Conservation (phyloP, 1,139 yeast genomes). For the Hyphopichia pseudoburtonii region DNA sequence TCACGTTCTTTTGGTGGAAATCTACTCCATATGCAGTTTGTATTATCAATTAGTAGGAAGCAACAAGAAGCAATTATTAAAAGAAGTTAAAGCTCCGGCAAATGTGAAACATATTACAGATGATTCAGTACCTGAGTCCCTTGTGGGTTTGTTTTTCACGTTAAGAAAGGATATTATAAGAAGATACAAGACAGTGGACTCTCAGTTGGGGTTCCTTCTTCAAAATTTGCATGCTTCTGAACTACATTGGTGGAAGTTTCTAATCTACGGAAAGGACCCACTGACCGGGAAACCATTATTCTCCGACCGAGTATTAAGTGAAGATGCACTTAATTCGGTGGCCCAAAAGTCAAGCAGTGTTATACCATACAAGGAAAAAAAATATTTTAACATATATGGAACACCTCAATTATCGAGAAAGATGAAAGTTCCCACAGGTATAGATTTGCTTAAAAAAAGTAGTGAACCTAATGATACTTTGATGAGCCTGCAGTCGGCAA, state of each 20-base stretch:
- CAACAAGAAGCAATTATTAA: constrained; percentile 25
- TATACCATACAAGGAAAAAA: constrained; percentile 32
- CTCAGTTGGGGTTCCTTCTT: constrained; percentile 26
- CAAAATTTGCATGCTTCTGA: constrained; percentile 30
- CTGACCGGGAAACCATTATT: constrained; percentile 31
- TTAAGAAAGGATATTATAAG: constrained; percentile 28
- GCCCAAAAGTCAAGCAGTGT: constrained; percentile 17
- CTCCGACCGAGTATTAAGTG: constrained; percentile 19
- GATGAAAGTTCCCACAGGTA: constrained; percentile 38
- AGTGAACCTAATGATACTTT: constrained; percentile 1
- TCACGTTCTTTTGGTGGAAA: constrained; percentile 30
- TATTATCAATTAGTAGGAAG: constrained; percentile 27
- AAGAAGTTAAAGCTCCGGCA: constrained; percentile 24
- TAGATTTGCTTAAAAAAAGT: constrained; percentile 17
- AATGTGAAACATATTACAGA: constrained; percentile 39
- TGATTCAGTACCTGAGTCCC: constrained; percentile 27
- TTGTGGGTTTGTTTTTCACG: constrained; percentile 20
- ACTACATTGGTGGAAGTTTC: constrained; percentile 44
- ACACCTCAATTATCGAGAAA: constrained; percentile 46
- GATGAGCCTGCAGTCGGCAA: constrained; percentile 5
- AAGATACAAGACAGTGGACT: constrained; percentile 22
- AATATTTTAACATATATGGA: constrained; percentile 42
- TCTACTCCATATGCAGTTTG: constrained; percentile 31
- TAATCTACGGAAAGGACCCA: constrained; percentile 39
- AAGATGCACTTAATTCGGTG: constrained; percentile 21